Percentiles rank a stretch among this genome's conserved stretches.
phyloP scores from a whole-genome alignment of 2,329 filamentous ascomycete genomes.

The Aspergillus sp. region DNA sequence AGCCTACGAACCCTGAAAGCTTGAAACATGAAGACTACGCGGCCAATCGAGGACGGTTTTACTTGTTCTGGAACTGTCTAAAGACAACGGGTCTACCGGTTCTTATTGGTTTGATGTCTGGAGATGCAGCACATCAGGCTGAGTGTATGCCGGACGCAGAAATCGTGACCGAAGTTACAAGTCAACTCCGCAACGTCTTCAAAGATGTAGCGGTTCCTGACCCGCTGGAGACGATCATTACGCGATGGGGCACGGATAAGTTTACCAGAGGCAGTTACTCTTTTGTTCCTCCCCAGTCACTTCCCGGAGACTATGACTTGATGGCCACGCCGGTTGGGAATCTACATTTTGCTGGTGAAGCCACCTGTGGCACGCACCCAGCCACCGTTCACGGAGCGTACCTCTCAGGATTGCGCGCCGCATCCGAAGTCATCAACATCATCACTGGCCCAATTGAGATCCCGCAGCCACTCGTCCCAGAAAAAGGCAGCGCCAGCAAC shows the following conservation, averaged over 20 bases:
- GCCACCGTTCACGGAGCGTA: conserved; percentile 97
- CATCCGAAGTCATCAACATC: conserved; percentile 73
- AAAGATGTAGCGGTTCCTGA: conserved; percentile 57
- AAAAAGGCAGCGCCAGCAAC: conserved; percentile 43
- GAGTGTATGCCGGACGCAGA: conserved; percentile 69
- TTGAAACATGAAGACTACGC: conserved; percentile 74
- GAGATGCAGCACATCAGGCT: conserved; percentile 83
- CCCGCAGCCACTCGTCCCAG: conserved; percentile 65
- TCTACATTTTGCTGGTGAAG: conserved; percentile 90
- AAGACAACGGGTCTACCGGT: conserved; percentile 83
- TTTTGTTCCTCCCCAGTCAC: conserved; percentile 76
- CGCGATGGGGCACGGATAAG: conserved; percentile 81
- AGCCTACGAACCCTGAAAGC: conserved; percentile 62
- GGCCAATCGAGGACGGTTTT: conserved; percentile 77
- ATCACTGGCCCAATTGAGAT: conserved; percentile 76
- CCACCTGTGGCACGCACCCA: conserved; percentile 90
- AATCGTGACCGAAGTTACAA: conserved; percentile 73
- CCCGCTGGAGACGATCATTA: conserved; percentile 80
- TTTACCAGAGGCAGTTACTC: conserved; percentile 96
- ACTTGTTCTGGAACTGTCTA: conserved; percentile 95
- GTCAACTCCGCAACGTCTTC: conserved; percentile 71
- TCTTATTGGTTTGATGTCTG: conserved; percentile 88
- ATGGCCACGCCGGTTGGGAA: conserved; percentile 84
- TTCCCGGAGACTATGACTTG: conserved; percentile 79
- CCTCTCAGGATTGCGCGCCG: conserved; percentile 81